These are phyloP conservation scores for Chloranthus sessilifolius DNA, from an alignment of 164 flowering plant species.

Conservation along the genomic window DNA sequence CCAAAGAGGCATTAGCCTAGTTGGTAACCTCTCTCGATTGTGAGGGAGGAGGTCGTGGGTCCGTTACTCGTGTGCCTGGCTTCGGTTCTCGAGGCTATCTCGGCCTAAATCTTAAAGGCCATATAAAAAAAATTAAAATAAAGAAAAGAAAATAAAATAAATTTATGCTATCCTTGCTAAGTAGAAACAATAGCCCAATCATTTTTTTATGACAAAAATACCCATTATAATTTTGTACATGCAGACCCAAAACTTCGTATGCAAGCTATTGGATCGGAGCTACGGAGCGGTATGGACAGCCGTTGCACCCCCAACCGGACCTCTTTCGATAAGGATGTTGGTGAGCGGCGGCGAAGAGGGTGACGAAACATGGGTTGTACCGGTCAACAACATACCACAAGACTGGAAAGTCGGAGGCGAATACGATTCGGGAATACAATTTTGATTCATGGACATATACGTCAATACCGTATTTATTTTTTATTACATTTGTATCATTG, in stretches of 20 bases:
- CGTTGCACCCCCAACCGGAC: constrained; percentile 62
- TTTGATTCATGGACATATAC: constrained; percentile 18
- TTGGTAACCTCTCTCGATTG: no score
- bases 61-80: no score
- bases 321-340: constrained; percentile 66
- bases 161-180: no score
- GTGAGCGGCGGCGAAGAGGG: constrained; percentile 57
- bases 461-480: neutral
- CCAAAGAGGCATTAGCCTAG: no score
- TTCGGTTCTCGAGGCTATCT: no score
- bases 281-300: constrained; percentile 81
- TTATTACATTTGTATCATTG: neutral
- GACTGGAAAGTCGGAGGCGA: constrained; percentile 74
- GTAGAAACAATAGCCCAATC: no score
- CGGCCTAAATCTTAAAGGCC: no score
- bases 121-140: no score
- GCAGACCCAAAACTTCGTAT: constrained; percentile 56
- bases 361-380: constrained; percentile 73
- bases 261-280: constrained; percentile 77
- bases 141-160: no score
- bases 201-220: no score
- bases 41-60: no score
- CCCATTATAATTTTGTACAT: no score
- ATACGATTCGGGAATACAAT: constrained; percentile 86
- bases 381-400: constrained; percentile 50